Conservation (phyloP, 495 filamentous ascomycete genomes). For the Aspergillus homomorphus region DNA sequence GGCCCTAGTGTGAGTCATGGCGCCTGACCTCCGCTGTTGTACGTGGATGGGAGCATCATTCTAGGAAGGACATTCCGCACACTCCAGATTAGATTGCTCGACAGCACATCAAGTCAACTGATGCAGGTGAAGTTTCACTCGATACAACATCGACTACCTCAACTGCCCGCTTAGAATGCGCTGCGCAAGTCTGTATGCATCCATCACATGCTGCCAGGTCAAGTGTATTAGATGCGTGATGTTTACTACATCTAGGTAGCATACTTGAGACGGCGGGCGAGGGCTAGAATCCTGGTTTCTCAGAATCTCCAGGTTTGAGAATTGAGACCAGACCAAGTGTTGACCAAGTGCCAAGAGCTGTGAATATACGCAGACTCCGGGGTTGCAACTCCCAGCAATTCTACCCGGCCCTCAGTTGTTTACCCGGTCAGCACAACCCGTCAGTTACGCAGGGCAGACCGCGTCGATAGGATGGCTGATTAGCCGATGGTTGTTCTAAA, state of each 20-base stretch:
- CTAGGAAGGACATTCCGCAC: not conserved
- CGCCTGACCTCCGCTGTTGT: not conserved
- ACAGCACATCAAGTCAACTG: not conserved
- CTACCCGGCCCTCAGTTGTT: not conserved
- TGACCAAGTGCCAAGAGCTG: too few species aligned
- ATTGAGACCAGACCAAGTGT: not conserved
- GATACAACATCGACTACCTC: too few species aligned
- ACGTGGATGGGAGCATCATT: not conserved
- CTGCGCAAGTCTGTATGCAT: not conserved
- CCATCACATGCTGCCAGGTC: not conserved
- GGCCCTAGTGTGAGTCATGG: constrained; percentile 6
- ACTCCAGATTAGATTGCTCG: not conserved
- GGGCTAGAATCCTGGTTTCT: not conserved
- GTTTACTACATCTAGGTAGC: too few species aligned
- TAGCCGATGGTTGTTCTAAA: not conserved
- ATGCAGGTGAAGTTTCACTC: constrained; percentile 1
- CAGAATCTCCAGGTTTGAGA: not conserved
- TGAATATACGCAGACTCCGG: not conserved
- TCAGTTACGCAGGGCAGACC: not conserved
- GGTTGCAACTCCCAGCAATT: not conserved
- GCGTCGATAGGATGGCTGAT: not conserved
- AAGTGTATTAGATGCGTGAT: not conserved
- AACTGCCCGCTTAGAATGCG: not conserved
- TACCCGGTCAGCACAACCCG: too few species aligned
- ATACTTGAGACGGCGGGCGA: too few species aligned